These are phyloP conservation scores for Phytophthora aleatoria DNA, from an alignment of 352 stramenopile genomes.

Conservation along the genomic window DNA sequence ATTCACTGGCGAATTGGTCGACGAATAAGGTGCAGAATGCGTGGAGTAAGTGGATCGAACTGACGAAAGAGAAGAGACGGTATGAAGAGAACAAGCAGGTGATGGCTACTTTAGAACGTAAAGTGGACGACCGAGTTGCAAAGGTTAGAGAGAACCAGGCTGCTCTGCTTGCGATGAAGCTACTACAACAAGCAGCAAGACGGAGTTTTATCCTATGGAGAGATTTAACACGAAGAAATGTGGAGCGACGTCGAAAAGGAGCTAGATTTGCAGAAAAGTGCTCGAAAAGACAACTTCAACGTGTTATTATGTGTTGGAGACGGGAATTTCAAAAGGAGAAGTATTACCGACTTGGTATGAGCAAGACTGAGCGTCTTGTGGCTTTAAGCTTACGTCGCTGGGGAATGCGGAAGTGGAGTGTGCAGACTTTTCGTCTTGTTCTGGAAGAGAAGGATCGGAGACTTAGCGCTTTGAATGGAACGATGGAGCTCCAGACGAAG, in stretches of 20 bases:
- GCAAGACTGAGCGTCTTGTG: conserved; percentile 14
- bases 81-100: conserved; percentile 20
- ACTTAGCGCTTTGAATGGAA: conserved; percentile 4
- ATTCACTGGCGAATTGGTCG: conserved; percentile 39
- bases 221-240: conserved; percentile 1
- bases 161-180: conserved; percentile 17
- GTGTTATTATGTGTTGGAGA: conserved; percentile 20
- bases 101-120: conserved; percentile 13
- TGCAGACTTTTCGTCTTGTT: conserved; percentile 21
- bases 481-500: conserved; percentile 2
- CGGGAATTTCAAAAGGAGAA: conserved; percentile 4
- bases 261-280: background rate
- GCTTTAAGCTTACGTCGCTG: conserved; percentile 5
- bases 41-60: conserved; percentile 48
- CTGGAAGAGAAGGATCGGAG: conserved; percentile 17
- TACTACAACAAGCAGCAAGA: conserved; percentile 27
- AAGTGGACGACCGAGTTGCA: conserved; percentile 11
- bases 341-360: background rate
- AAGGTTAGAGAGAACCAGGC: conserved; percentile 27
- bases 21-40: conserved; percentile 30
- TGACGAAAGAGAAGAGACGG: conserved; percentile 9
- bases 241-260: conserved; percentile 9
- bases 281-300: background rate
- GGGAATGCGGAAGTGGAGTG: conserved; percentile 27
- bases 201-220: conserved; percentile 21